Conservation (phyloP, 306 rosid species). For the Echinosophora koreensis region DNA sequence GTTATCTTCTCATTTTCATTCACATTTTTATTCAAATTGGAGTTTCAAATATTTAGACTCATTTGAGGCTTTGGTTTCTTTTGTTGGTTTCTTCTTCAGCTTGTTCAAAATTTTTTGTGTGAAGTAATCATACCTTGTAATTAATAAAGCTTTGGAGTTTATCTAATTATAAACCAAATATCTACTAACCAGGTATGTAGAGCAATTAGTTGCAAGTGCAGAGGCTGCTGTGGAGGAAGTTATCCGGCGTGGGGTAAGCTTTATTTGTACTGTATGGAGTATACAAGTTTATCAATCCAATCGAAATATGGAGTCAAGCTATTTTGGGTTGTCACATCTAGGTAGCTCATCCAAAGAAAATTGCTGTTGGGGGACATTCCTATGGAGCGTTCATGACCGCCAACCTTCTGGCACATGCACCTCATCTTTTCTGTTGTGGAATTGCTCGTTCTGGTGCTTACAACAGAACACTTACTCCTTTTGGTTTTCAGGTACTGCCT, state of each 20-base stretch:
- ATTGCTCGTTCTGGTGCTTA: slow-evolving; percentile 99
- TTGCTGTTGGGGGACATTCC: slow-evolving; percentile 98
- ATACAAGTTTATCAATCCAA: slow-evolving; percentile 24
- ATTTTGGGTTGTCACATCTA: slow-evolving; percentile 50
- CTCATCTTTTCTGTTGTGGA: slow-evolving; percentile 98
- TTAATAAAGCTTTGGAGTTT: slow-evolving; percentile 31
- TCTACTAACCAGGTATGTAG: slow-evolving; percentile 74
- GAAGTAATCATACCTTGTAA: slow-evolving; percentile 3
- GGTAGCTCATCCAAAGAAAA: slow-evolving; percentile 95
- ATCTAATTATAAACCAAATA: slow-evolving; percentile 42
- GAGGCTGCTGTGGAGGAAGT: slow-evolving; percentile 99
- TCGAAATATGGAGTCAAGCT: slow-evolving; percentile 34
- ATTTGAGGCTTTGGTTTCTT: slow-evolving; percentile 40
- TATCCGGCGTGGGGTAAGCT: slow-evolving; percentile 84
- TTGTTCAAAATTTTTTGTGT: too few species aligned
- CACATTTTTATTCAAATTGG: slow-evolving; percentile 35
- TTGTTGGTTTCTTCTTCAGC: too few species aligned
- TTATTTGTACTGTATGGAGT: slow-evolving; percentile 27
- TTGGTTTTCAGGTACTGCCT: slow-evolving; percentile 89
- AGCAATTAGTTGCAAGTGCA: slow-evolving; percentile 94
- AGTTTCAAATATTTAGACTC: slow-evolving; percentile 43
- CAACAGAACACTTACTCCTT: slow-evolving; percentile 98
- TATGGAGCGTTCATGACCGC: slow-evolving; percentile 99
- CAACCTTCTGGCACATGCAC: slow-evolving; percentile 96
- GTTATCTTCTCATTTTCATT: slow-evolving; percentile 17